Conservation (phyloP, 2,329 filamentous ascomycete genomes). For the Ceratocystis smalleyi region DNA sequence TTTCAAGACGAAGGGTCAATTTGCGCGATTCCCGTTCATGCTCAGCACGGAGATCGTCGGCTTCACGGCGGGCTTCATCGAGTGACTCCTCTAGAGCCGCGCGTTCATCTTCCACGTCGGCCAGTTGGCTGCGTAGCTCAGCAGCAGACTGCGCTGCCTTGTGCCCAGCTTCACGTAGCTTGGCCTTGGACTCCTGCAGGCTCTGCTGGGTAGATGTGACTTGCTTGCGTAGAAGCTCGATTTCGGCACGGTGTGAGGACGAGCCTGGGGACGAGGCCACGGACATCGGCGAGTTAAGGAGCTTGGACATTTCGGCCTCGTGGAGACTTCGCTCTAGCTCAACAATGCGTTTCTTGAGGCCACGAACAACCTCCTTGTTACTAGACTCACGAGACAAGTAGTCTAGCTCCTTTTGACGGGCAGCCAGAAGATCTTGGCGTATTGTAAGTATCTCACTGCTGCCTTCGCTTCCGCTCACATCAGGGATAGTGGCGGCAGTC, state of each 20-base stretch:
- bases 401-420: slow-evolving; percentile 50
- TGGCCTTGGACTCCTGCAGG: slow-evolving; percentile 37
- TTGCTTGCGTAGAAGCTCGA: slow-evolving; percentile 43
- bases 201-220: slow-evolving; percentile 44
- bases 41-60: slow-evolving; percentile 31
- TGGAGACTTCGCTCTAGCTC: slow-evolving; percentile 54
- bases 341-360: slow-evolving; percentile 47
- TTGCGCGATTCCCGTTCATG: slow-evolving; percentile 31
- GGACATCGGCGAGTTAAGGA: slow-evolving; percentile 15
- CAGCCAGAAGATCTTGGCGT: slow-evolving; percentile 45
- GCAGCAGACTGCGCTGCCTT: slow-evolving; percentile 28
- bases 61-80: slow-evolving; percentile 36
- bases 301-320: slow-evolving; percentile 42
- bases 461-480: slow-evolving; percentile 28
- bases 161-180: slow-evolving; percentile 36
- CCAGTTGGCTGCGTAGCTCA: slow-evolving; percentile 39
- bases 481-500: slow-evolving; percentile 22
- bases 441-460: slow-evolving; percentile 43
- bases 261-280: slow-evolving; percentile 27
- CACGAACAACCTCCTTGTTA: slow-evolving; percentile 46
- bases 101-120: slow-evolving; percentile 44
- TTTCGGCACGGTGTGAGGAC: slow-evolving; percentile 40
- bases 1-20: slow-evolving; percentile 35
- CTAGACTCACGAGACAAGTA: slow-evolving; percentile 49
- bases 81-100: slow-evolving; percentile 43